Evolutionary conservation across 2,329 filamentous ascomycete genomes (phyloP).

Genomic region (Verticillium isaacii): DNA sequence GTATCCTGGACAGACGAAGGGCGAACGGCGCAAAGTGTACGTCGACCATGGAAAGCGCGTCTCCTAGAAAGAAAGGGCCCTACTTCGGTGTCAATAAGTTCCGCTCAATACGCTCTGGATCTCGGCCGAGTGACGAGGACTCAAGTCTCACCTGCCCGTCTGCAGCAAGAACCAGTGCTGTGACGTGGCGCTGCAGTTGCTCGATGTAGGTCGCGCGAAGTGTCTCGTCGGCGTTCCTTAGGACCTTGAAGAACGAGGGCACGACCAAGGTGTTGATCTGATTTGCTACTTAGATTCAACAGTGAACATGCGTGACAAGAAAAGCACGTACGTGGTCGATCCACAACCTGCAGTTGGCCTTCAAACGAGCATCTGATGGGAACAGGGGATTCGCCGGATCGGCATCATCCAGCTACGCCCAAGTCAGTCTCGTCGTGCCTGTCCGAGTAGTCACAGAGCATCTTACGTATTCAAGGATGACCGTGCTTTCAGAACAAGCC

Average conservation of each 20-base stretch:
- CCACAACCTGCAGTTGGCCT: constrained; percentile 76
- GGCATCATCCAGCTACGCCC: constrained; percentile 65
- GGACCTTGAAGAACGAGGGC: constrained; percentile 68
- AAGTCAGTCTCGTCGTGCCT: not conserved
- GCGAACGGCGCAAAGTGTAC: constrained; percentile 74
- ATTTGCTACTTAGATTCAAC: too few species aligned
- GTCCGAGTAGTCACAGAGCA: not conserved
- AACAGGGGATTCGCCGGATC: constrained; percentile 55
- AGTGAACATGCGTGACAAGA: not conserved
- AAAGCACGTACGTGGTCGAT: constrained; percentile 61
- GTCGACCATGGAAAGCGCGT: constrained; percentile 59
- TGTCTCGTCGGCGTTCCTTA: constrained; percentile 57
- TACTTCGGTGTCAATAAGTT: constrained; percentile 12
- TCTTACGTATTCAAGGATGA: constrained; percentile 79
- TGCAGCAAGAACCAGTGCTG: constrained; percentile 40
- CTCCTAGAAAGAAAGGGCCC: constrained; percentile 65
- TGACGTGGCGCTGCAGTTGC: constrained; percentile 62
- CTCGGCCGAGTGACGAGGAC: not conserved
- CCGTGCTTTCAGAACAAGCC: constrained; percentile 76
- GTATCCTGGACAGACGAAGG: constrained; percentile 60
- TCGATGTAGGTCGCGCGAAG: constrained; percentile 55
- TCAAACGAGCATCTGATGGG: constrained; percentile 58
- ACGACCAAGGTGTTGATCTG: constrained; percentile 74
- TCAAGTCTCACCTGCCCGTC: constrained; percentile 31
- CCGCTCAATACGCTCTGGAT: not conserved